Percentiles rank a stretch among this genome's conserved stretches.
These are phyloP conservation scores for Cynara cardunculus DNA, from an alignment of 129 eudicot genomes.

Conservation along the genomic window DNA sequence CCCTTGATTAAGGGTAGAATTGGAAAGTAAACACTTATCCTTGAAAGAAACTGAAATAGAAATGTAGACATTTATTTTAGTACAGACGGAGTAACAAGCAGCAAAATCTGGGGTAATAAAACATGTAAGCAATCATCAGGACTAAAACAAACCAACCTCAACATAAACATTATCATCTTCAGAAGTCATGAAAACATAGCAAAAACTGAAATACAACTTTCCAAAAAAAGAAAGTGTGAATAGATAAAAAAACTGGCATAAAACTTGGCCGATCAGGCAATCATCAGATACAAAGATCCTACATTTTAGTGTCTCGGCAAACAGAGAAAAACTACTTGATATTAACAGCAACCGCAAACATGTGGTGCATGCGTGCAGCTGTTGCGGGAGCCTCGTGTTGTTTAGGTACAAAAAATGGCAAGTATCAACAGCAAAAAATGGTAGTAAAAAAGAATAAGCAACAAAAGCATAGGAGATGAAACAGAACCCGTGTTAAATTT, in stretches of 20 bases:
- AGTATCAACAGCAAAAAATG: background rate
- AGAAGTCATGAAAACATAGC: background rate
- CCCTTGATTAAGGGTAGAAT: no score
- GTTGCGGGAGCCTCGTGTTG: background rate
- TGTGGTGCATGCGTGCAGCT: background rate
- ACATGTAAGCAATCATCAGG: background rate
- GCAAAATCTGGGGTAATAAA: background rate
- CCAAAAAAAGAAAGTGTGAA: background rate
- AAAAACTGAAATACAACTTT: background rate
- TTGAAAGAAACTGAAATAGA: no score
- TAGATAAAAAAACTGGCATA: background rate
- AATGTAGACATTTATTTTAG: background rate
- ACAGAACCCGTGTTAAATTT: background rate
- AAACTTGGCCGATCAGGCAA: background rate
- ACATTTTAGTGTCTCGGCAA: background rate
- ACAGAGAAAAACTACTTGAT: constrained; percentile 2
- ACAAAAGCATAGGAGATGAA: background rate
- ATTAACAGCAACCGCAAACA: background rate
- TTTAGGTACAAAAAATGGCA: constrained; percentile 13
- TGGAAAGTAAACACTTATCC: no score
- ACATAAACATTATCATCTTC: background rate
- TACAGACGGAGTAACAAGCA: background rate
- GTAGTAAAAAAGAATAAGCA: background rate
- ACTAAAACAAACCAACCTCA: background rate
- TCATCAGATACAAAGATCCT: constrained; percentile 5